Evolutionary conservation across 768 basidiomycete species (phyloP).

Genomic region (Chiua virens): DNA sequence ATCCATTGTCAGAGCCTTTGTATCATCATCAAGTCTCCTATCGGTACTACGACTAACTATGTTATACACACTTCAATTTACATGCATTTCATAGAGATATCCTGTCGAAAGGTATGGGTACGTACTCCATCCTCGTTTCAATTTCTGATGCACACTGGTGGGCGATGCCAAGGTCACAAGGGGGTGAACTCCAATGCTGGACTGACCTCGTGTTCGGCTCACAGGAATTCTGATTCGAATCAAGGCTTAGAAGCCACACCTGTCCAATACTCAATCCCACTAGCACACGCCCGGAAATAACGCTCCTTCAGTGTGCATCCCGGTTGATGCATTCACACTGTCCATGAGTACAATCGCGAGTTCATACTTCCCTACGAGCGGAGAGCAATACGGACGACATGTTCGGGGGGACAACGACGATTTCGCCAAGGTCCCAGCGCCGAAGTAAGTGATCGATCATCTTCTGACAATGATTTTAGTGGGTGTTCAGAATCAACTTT

Average conservation of each 20-base stretch:
- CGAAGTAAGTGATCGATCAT: conserved; percentile 16
- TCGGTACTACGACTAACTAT: too few species aligned
- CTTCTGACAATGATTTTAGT: neutral
- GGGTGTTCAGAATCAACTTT: neutral
- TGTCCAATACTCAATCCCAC: too few species aligned
- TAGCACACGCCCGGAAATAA: too few species aligned
- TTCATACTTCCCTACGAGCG: neutral
- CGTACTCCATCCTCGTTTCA: neutral
- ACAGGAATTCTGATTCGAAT: too few species aligned
- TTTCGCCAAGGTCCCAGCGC: conserved; percentile 16
- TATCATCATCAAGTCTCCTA: too few species aligned
- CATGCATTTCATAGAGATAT: too few species aligned
- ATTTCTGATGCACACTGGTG: conserved; percentile 17
- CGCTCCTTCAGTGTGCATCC: neutral
- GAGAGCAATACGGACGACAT: neutral
- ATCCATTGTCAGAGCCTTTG: too few species aligned
- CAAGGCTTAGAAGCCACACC: too few species aligned
- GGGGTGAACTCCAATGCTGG: too few species aligned
- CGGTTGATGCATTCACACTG: neutral
- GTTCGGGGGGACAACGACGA: neutral
- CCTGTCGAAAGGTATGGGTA: too few species aligned
- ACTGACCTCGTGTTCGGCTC: too few species aligned
- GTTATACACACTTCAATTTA: too few species aligned
- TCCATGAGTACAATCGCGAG: conserved; percentile 5
- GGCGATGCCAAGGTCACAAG: neutral